phyloP scores from a whole-genome alignment of 1,284 basidiomycete genomes.

The Ceratobasidium sp. region DNA sequence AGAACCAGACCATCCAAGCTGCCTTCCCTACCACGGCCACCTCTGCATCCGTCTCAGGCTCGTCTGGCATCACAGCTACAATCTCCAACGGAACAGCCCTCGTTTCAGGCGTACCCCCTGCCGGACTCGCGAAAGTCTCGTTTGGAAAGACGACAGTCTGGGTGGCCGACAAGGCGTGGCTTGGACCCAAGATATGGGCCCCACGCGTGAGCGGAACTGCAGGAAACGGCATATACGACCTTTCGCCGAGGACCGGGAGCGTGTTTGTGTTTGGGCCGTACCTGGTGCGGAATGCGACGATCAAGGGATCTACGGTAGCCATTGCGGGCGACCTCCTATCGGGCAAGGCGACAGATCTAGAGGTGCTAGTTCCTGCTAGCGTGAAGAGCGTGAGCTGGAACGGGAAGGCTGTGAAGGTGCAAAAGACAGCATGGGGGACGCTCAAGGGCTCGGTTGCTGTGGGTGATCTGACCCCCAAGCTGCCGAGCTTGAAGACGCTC shows the following conservation, averaged over 20 bases:
- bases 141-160: constrained; percentile 44
- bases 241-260: constrained; percentile 39
- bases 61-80: constrained; percentile 43
- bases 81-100: constrained; percentile 48
- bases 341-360: constrained; percentile 33
- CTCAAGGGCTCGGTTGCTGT: constrained; percentile 43
- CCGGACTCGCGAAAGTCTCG: constrained; percentile 53
- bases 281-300: constrained; percentile 45
- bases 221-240: constrained; percentile 21
- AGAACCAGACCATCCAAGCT: constrained; percentile 55
- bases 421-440: constrained; percentile 22
- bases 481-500: constrained; percentile 55
- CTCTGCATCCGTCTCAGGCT: constrained; percentile 38
- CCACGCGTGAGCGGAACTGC: constrained; percentile 14
- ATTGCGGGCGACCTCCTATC: constrained; percentile 42
- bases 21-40: constrained; percentile 49
- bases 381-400: constrained; percentile 48
- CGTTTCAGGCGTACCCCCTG: constrained; percentile 52
- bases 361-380: constrained; percentile 40
- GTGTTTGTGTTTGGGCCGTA: constrained; percentile 46
- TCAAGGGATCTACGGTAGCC: constrained; percentile 32
- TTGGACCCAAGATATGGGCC: constrained; percentile 25
- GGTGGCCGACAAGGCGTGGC: constrained; percentile 37
- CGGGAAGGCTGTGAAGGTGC: constrained; percentile 41
- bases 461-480: constrained; percentile 44